Base-by-base conservation (phyloP, 1,284 basidiomycete genomes). In the Melampsora abietis-canadensis region DNA sequence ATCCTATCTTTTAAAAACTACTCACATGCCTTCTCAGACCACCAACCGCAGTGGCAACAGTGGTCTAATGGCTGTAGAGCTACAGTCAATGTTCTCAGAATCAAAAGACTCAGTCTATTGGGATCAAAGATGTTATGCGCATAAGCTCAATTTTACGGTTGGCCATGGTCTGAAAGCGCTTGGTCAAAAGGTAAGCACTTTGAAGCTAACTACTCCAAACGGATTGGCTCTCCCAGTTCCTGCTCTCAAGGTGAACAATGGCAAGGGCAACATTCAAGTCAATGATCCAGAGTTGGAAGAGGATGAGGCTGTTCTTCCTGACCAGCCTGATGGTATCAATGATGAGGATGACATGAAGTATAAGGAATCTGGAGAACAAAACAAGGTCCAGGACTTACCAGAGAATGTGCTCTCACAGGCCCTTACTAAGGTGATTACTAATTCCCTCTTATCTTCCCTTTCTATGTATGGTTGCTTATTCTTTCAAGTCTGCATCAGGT, bases 31-130 rank as follows among this genome's bases (percentile, higher is more conserved):
- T n/a, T 14, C 46, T 14, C 37, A 37, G 31, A 34, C 34, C 34
- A 34, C 34, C 34, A 8, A 34, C 34, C 3, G 34, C 8, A 8
- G 34, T 34, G 34, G 31, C 34, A 60, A 60, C 59, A 60, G 24
- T 34, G 44, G 44, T 21, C 40, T 17, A 46, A 66, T 64, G 62
- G 62, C 62, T 14, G 34, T 21, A 5, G 34, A 64, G 44, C 31
- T 64, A 8, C 24, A 64, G 44, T 21, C 31, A 21, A 15, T 64
- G 24, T 64, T 64, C 21, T 21, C 31, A 64, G 17, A 37, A 34
- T 12, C 31, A 10, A 15, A 34, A 2, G 21, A 34, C 21, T 40
- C 62, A 1, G n/a, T 27, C 44, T 17, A 21, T 47, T 66, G 37
- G 64, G 44, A 66, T 47, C 40, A 17, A 19, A 2, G 19, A 27